These are phyloP conservation scores for Seiridium unicorne DNA, from an alignment of 2,329 filamentous ascomycete genomes.

Conservation along the genomic window DNA sequence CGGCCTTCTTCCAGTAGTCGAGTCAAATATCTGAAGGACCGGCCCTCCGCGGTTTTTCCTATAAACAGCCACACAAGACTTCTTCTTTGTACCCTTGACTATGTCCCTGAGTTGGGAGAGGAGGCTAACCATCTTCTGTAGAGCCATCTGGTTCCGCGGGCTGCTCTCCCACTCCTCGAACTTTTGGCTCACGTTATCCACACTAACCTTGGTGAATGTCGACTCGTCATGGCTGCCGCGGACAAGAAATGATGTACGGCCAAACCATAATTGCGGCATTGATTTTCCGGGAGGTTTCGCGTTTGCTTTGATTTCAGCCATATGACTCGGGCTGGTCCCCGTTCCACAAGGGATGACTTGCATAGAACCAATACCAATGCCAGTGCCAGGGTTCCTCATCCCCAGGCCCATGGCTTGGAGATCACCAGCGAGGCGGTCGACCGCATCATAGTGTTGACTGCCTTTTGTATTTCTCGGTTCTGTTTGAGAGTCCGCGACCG, in stretches of 20 bases:
- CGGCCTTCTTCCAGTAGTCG: background rate
- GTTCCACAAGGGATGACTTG: background rate
- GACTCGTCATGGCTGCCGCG: background rate
- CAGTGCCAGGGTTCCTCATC: background rate
- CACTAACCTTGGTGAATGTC: background rate
- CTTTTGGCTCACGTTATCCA: background rate
- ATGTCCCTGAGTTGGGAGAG: background rate
- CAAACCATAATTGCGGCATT: background rate
- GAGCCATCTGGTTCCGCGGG: background rate
- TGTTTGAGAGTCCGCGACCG: background rate
- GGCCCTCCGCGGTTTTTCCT: background rate
- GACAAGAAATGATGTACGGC: background rate
- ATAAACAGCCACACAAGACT: background rate
- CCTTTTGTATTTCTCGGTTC: background rate
- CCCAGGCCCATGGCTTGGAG: background rate
- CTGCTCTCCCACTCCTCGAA: background rate
- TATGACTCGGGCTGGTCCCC: background rate
- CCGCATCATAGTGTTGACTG: background rate
- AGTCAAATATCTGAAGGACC: background rate
- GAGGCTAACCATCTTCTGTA: background rate
- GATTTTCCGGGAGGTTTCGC: background rate
- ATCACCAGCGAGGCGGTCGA: background rate
- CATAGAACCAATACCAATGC: background rate
- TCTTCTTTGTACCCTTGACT: background rate
- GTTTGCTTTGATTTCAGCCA: background rate